These are phyloP conservation scores for Ogataea chonburiensis DNA, from an alignment of 805 yeast species.

Conservation along the genomic window DNA sequence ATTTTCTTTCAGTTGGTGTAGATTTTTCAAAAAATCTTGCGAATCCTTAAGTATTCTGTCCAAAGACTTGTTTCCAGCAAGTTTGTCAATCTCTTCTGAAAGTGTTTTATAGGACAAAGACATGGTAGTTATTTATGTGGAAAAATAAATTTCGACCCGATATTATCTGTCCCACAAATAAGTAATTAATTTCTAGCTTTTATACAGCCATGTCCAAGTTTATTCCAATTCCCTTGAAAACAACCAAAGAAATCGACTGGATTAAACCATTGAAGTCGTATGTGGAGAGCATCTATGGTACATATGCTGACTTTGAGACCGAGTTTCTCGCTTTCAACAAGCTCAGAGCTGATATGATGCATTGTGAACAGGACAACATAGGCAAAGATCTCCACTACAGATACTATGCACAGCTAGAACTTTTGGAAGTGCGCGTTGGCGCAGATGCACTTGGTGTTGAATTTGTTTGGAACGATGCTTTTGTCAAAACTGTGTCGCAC, in stretches of 20 bases:
- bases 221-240: constrained; percentile 36
- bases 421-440: constrained; percentile 75
- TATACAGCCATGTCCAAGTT: constrained; percentile 27
- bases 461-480: constrained; percentile 84
- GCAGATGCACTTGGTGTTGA: constrained; percentile 48
- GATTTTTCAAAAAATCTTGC: constrained; percentile 24
- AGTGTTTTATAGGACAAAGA: constrained; percentile 26
- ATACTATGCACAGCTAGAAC: constrained; percentile 80
- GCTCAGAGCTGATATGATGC: constrained; percentile 57
- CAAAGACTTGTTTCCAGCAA: constrained; percentile 31
- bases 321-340: constrained; percentile 56
- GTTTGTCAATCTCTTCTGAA: constrained; percentile 31
- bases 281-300: constrained; percentile 62
- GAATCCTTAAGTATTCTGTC: constrained; percentile 32
- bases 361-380: constrained; percentile 34
- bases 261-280: constrained; percentile 54
- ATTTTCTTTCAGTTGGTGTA: constrained; percentile 26
- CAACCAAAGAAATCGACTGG: constrained; percentile 67
- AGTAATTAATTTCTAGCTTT: too few relatives aligned
- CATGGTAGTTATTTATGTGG: constrained; percentile 9
- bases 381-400: constrained; percentile 58
- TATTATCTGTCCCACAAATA: constrained; percentile 2
- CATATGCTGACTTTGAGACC: constrained; percentile 52
- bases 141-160: not conserved
- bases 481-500: constrained; percentile 43